These are phyloP conservation scores for Claviceps pusilla DNA, from an alignment of 2,329 filamentous ascomycete species.

Conservation along the genomic window DNA sequence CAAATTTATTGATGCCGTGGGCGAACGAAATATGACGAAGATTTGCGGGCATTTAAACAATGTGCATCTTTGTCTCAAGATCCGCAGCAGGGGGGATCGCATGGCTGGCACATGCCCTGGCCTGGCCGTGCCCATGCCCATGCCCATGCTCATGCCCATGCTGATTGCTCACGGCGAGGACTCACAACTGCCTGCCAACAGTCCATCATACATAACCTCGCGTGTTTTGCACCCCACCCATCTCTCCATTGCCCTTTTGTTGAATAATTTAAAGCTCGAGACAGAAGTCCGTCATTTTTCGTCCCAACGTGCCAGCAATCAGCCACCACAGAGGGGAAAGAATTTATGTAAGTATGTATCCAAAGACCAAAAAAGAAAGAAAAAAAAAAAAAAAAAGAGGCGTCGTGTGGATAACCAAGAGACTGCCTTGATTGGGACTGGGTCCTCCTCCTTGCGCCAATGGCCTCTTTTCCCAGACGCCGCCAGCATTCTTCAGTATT, in stretches of 20 bases:
- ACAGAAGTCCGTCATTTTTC: background rate
- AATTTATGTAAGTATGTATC: too few relatives aligned
- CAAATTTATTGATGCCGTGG: background rate
- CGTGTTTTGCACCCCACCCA: too few relatives aligned
- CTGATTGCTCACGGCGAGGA: too few relatives aligned
- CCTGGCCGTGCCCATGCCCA: too few relatives aligned
- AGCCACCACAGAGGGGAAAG: background rate
- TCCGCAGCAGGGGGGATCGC: too few relatives aligned
- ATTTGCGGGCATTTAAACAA: too few relatives aligned
- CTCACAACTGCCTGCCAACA: too few relatives aligned
- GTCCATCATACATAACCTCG: too few relatives aligned
- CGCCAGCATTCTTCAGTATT: background rate
- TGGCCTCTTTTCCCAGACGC: background rate
- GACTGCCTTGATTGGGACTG: background rate
- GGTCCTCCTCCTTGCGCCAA: background rate
- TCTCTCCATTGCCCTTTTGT: background rate
- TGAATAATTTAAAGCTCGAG: background rate
- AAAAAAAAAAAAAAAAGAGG: background rate
- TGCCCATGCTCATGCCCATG: too few relatives aligned
- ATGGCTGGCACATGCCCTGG: too few relatives aligned
- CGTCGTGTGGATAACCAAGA: background rate
- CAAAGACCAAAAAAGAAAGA: background rate
- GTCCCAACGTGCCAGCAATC: background rate
- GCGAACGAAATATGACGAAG: too few relatives aligned
- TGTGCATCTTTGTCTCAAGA: too few relatives aligned